Evolutionary conservation across 2,329 filamentous ascomycete genomes (phyloP).

Genomic region (Hymenoscyphus occultus): DNA sequence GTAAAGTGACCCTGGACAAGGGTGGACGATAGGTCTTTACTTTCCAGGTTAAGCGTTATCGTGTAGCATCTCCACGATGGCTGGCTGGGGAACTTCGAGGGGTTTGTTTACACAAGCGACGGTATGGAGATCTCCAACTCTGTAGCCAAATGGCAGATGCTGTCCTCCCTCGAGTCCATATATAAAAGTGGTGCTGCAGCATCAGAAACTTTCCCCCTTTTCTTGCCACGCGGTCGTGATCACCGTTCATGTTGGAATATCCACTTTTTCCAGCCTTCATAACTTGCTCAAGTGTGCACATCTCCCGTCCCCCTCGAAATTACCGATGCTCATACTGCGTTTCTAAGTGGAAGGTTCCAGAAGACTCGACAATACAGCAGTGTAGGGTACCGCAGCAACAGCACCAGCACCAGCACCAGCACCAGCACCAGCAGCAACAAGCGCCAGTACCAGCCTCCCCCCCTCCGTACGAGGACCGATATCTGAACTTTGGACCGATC

Average conservation of each 20-base stretch:
- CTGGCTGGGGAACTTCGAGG: neutral
- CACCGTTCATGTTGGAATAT: neutral
- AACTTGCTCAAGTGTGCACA: conserved; percentile 1
- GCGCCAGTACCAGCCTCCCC: neutral
- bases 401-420: neutral
- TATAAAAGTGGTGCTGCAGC: neutral
- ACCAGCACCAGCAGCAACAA: neutral
- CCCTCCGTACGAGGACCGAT: neutral
- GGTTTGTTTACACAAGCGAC: conserved; percentile 6
- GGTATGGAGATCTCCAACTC: neutral
- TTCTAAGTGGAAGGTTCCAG: conserved; percentile 9
- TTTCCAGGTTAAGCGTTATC: conserved; percentile 1
- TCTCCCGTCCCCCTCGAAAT: neutral
- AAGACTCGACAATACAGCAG: neutral
- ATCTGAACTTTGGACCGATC: neutral
- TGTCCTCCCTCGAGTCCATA: neutral
- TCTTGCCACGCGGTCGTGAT: neutral
- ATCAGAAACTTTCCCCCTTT: neutral
- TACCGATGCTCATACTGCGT: neutral
- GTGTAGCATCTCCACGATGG: neutral
- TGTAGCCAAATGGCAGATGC: neutral
- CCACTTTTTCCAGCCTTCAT: neutral
- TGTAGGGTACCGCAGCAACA: neutral
- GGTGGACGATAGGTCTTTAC: conserved; percentile 13
- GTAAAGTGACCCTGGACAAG: conserved; percentile 7